phyloP scores from a whole-genome alignment of 768 basidiomycete species.

The Tylopilus vinaceipallidus region DNA sequence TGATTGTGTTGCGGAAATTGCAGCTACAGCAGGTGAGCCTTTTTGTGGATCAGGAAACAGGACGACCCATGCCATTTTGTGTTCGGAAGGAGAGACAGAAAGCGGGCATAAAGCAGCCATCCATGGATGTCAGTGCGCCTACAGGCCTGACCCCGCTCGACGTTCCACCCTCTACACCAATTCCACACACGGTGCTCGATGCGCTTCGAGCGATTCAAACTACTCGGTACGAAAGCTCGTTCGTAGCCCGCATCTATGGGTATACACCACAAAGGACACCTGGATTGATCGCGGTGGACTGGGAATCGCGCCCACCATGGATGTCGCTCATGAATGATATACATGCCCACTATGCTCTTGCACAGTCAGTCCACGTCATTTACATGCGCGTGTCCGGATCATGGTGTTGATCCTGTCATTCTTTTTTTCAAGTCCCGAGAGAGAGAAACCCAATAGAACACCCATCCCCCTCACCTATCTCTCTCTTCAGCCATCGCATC shows the following conservation, averaged over 20 bases:
- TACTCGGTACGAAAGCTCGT: constrained; percentile 65
- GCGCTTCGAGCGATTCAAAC: constrained; percentile 55
- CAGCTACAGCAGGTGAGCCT: constrained; percentile 38
- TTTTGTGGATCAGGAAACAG: background rate
- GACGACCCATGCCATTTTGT: background rate
- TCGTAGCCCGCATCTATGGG: constrained; percentile 62
- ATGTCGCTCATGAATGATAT: constrained; percentile 73
- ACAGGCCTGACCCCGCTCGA: constrained; percentile 29
- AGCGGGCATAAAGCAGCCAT: constrained; percentile 9
- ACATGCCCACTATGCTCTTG: constrained; percentile 56
- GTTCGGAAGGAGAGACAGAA: constrained; percentile 20
- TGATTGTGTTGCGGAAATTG: constrained; percentile 43
- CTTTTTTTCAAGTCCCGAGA: constrained; percentile 47
- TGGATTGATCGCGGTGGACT: constrained; percentile 59
- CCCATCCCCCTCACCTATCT: constrained; percentile 61
- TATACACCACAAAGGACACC: constrained; percentile 19
- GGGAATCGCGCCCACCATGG: constrained; percentile 73
- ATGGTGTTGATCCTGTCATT: constrained; percentile 1
- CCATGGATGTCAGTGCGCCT: constrained; percentile 1
- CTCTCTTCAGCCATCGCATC: constrained; percentile 54
- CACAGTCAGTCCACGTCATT: constrained; percentile 44
- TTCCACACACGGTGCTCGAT: constrained; percentile 40
- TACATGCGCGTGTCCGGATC: background rate
- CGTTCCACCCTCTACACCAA: constrained; percentile 20
- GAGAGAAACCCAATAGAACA: constrained; percentile 41